These are phyloP conservation scores for Magnaporthales sp. DNA, from an alignment of 2,329 filamentous ascomycete genomes.

Conservation along the genomic window DNA sequence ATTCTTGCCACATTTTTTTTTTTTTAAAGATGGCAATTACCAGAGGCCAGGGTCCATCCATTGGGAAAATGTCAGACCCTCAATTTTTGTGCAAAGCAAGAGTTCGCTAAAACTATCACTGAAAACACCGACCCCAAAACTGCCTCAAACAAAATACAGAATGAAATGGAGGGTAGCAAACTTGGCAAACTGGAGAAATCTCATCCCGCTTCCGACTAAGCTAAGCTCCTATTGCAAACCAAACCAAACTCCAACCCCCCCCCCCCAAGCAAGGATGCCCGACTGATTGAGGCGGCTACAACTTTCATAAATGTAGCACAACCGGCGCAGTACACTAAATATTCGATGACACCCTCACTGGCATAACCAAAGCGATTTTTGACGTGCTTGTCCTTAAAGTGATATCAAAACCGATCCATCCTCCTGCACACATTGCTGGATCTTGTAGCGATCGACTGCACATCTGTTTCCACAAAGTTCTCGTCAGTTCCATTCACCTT, in stretches of 20 bases:
- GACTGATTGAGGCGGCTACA: no score
- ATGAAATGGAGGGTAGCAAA: background rate
- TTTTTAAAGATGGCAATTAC: background rate
- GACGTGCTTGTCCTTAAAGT: background rate
- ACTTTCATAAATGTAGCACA: background rate
- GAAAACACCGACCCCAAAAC: background rate
- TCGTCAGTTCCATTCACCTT: background rate
- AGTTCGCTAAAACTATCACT: background rate
- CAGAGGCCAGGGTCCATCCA: background rate
- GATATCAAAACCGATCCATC: conserved; percentile 3
- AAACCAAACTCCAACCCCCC: no score
- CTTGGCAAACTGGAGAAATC: background rate
- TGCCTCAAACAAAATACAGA: background rate
- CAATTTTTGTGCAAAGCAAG: background rate
- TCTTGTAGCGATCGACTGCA: background rate
- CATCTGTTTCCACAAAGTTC: background rate
- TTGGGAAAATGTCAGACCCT: background rate
- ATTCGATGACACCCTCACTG: background rate
- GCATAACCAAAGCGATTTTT: background rate
- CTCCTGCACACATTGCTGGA: background rate
- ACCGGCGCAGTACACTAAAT: background rate
- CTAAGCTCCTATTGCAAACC: background rate
- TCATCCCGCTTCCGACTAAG: no score
- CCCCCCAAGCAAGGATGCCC: no score
- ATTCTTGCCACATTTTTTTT: no score